Percentiles rank a stretch among this genome's conserved stretches.
Conservation (phyloP, 305 asterid species). For the Rubia peregrina region DNA sequence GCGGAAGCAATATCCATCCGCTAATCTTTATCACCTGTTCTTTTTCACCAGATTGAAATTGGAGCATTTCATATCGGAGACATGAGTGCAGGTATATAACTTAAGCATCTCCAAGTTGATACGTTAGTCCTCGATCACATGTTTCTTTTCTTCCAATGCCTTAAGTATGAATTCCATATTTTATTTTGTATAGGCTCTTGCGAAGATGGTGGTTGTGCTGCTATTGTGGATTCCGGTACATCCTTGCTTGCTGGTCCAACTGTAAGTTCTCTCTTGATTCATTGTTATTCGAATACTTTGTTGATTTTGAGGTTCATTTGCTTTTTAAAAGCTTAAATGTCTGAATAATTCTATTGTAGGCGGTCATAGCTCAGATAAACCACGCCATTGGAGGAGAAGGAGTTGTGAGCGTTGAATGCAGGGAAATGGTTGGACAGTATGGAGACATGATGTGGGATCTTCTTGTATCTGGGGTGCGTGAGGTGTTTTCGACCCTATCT, state of each 20-base stretch:
- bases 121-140: no score
- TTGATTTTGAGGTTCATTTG: background rate
- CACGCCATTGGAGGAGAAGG: slow-evolving; percentile 96
- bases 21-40: background rate
- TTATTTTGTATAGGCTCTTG: slow-evolving; percentile 46
- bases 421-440: slow-evolving; percentile 58
- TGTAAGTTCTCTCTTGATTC: slow-evolving; percentile 35
- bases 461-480: slow-evolving; percentile 61
- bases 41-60: slow-evolving; percentile 54
- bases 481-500: slow-evolving; percentile 6
- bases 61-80: slow-evolving; percentile 81
- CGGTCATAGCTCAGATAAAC: slow-evolving; percentile 74
- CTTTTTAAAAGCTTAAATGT: slow-evolving; percentile 2
- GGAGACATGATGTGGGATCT: slow-evolving; percentile 95
- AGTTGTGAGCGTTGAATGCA: slow-evolving; percentile 78
- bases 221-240: slow-evolving; percentile 97
- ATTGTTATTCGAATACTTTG: slow-evolving; percentile 1
- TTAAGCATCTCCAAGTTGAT: no score
- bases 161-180: background rate
- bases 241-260: slow-evolving; percentile 92
- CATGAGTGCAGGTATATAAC: slow-evolving; percentile 82
- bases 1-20: background rate
- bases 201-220: slow-evolving; percentile 84
- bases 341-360: slow-evolving; percentile 36
- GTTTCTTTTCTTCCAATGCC: background rate